phyloP scores from a whole-genome alignment of 306 rosid genomes.

The Acacia crassicarpa region DNA sequence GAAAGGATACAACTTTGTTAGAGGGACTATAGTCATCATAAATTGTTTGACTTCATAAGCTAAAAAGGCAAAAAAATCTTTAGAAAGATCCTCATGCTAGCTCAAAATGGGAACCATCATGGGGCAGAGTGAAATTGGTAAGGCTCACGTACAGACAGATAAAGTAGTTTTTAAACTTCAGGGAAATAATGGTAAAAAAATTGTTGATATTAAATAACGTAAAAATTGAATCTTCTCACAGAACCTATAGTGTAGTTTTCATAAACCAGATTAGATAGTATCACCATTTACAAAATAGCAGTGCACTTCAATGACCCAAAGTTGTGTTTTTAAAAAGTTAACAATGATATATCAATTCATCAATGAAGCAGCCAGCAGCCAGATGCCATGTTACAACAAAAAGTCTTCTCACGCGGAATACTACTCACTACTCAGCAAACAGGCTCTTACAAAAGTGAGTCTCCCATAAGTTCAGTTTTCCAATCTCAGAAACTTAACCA shows the following conservation, averaged over 20 bases:
- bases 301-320: neutral
- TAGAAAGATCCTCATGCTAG: neutral
- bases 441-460: neutral
- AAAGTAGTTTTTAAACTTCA: neutral
- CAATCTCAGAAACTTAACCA: neutral
- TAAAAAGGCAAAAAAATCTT: neutral
- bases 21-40: slow-evolving; percentile 6
- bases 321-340: neutral
- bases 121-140: neutral
- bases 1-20: neutral
- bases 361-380: neutral
- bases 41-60: slow-evolving; percentile 8
- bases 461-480: slow-evolving; percentile 8
- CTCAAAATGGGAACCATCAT: slow-evolving; percentile 21
- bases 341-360: neutral
- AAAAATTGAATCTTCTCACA: slow-evolving; percentile 3
- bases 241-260: neutral
- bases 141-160: neutral
- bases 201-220: slow-evolving; percentile 2
- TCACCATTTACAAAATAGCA: slow-evolving; percentile 1
- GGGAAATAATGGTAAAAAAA: neutral
- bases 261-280: slow-evolving; percentile 3
- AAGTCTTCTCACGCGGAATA: neutral
- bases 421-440: neutral
- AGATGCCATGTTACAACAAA: neutral